Evolutionary conservation across 768 basidiomycete genomes (phyloP), one percentile per base, ranked within the genome.

Genomic region (Tricholoma bakamatsutake): DNA sequence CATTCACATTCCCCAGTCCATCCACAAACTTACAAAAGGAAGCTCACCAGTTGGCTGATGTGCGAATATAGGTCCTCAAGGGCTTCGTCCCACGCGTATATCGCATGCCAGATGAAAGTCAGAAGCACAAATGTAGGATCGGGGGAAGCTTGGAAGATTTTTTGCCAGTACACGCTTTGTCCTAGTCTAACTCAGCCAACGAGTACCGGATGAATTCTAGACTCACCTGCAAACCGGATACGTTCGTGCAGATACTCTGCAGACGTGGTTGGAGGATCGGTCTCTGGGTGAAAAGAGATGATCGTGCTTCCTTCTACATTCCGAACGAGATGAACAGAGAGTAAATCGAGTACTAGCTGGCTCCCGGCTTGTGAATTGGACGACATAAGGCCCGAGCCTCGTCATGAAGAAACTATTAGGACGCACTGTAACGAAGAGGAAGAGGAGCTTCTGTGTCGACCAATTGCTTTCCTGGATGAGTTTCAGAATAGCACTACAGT

Each of bases 241-340:
- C 80, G 71, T 45, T 76, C 73, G 51, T 79, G 76, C 6, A 82
- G 68, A 54, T 72, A 76, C 0, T 57, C 43, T 0, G 78, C 79
- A 3, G 67, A 65, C 0, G 79, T 80, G 1, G 72, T 73, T 21
- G 72, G 73, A 11, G 72, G 43, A 24, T 72, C 66, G 42, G 69
- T 60, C 15, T 60, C 69, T 12, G 77, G 76, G 59, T 81, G 80
- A 53, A 75, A 82, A 9, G 77, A 78, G 12, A 82, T 75, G 35
- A 82, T 76, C 2, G 78, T 80, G 58, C 71, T 80, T 5, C 73
- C 72, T 10, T 76, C 69, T 21, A 66, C 59, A 35, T 72, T 71
- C 17, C 78, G 77, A 50, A 80, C 72, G 4, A 80, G 67, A 59
- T 81, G 80, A 5, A 82, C 70, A 7, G 78, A 73, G 1, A 81